A percentile compares a stretch with the other conserved stretches of the same genome.
Conservation (phyloP, 176 grass and related monocot species). For the Coix lacrymajobi region DNA sequence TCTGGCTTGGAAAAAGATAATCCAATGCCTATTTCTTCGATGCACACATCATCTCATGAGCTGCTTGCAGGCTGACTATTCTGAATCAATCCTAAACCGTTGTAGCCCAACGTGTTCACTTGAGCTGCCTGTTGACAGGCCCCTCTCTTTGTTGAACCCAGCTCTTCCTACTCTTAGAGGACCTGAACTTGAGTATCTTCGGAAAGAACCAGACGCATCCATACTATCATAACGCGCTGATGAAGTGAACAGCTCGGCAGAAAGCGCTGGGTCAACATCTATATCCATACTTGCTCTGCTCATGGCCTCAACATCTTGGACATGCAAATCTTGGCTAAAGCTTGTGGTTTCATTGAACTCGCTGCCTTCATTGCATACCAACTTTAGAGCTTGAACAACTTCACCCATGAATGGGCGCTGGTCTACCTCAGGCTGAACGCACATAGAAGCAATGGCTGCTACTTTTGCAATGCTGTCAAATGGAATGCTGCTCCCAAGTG, state of each 20-base stretch:
- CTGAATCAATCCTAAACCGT: conserved; percentile 51
- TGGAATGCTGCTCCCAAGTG: conserved; percentile 50
- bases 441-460: conserved; percentile 98
- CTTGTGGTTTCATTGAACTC: conserved; percentile 49
- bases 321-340: conserved; percentile 48
- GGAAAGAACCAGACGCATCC: conserved; percentile 80
- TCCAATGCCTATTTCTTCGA: conserved; percentile 9
- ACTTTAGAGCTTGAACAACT: conserved; percentile 88
- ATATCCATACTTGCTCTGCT: conserved; percentile 47
- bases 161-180: conserved; percentile 46
- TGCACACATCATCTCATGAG: conserved; percentile 8
- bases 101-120: conserved; percentile 59
- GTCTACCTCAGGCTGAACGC: conserved; percentile 96
- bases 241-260: conserved; percentile 41
- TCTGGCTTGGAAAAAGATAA: conserved; percentile 12
- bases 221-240: conserved; percentile 58
- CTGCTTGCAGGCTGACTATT: conserved; percentile 37
- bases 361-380: conserved; percentile 77
- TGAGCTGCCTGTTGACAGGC: conserved; percentile 69
- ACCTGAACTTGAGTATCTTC: conserved; percentile 71
- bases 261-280: conserved; percentile 25
- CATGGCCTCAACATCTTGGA: conserved; percentile 33
- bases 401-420: conserved; percentile 98
- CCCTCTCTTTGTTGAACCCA: conserved; percentile 35
- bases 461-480: conserved; percentile 79